phyloP scores from a whole-genome alignment of 1,284 basidiomycete species.

The Papiliotrema laurentii region DNA sequence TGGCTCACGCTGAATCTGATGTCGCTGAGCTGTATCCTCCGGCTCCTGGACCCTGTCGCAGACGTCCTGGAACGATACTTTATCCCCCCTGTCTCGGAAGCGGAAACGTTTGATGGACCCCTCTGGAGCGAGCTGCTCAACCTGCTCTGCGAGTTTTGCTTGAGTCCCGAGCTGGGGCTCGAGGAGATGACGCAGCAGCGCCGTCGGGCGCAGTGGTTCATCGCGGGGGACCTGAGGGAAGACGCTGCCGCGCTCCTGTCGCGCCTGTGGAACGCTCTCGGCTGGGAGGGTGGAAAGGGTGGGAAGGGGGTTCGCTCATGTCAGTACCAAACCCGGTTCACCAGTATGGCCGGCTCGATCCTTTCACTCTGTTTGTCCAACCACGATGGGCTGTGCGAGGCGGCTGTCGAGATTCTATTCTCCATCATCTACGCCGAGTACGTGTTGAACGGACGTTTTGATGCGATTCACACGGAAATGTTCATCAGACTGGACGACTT shows the following conservation, averaged over 20 bases:
- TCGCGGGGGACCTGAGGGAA: conserved; percentile 89
- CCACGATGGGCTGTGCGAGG: conserved; percentile 84
- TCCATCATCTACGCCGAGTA: conserved; percentile 95
- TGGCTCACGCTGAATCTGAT: conserved; percentile 93
- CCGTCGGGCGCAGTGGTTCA: conserved; percentile 89
- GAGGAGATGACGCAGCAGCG: conserved; percentile 71
- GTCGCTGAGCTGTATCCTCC: conserved; percentile 80
- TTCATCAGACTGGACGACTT: conserved; percentile 84
- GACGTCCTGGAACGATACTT: conserved; percentile 73
- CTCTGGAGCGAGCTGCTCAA: conserved; percentile 80
- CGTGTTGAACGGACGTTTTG: conserved; percentile 71
- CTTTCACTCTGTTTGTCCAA: conserved; percentile 91
- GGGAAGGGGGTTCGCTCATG: conserved; percentile 6
- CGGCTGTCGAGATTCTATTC: conserved; percentile 87
- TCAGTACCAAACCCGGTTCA: conserved; percentile 71
- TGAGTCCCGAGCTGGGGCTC: conserved; percentile 85
- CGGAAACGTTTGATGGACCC: conserved; percentile 65
- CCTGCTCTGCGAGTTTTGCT: conserved; percentile 77
- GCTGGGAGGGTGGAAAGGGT: conserved; percentile 52
- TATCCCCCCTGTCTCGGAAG: conserved; percentile 64
- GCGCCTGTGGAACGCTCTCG: conserved; percentile 81
- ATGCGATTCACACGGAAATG: conserved; percentile 87
- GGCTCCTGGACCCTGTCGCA: conserved; percentile 78
- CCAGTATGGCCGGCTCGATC: conserved; percentile 81
- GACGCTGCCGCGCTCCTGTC: conserved; percentile 83